A percentile compares a stretch with the other conserved stretches of the same genome.
phyloP scores from a whole-genome alignment of 2,329 filamentous ascomycete genomes.

The Fusarium sambucinum region DNA sequence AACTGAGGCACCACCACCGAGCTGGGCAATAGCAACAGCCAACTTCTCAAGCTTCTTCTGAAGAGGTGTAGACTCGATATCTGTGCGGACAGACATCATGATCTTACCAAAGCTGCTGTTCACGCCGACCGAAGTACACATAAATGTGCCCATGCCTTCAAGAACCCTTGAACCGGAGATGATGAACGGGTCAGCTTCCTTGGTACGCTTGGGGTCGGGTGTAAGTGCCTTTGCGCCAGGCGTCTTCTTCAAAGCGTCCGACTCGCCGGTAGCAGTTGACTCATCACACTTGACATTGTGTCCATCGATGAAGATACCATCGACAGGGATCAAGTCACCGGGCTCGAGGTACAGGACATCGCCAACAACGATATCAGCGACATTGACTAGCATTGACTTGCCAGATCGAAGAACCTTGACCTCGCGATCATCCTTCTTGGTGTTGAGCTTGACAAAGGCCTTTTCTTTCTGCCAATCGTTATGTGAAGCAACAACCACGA shows the following conservation, averaged over 20 bases:
- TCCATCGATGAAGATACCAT: conserved; percentile 26
- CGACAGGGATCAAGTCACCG: conserved; percentile 22
- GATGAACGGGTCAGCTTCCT: conserved; percentile 85
- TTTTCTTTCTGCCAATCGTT: conserved; percentile 33
- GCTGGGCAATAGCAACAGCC: conserved; percentile 81
- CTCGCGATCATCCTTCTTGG: conserved; percentile 28
- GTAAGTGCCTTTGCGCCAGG: conserved; percentile 75
- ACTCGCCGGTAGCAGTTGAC: conserved; percentile 74
- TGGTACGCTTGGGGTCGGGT: conserved; percentile 74
- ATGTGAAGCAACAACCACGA: conserved; percentile 24
- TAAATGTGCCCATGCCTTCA: conserved; percentile 76
- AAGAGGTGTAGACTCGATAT: conserved; percentile 80
- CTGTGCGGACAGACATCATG: conserved; percentile 78
- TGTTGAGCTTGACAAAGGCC: conserved; percentile 31
- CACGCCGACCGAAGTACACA: conserved; percentile 79
- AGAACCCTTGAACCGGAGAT: conserved; percentile 87
- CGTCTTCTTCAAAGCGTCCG: conserved; percentile 77
- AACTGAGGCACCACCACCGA: conserved; percentile 81
- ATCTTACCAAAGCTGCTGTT: conserved; percentile 82
- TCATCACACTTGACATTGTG: conserved; percentile 32
- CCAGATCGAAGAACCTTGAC: conserved; percentile 30
- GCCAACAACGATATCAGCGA: conserved; percentile 17
- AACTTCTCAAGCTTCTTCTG: conserved; percentile 81
- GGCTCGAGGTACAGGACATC: conserved; percentile 28
- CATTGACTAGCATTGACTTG: conserved; percentile 22